A percentile compares a stretch with the other conserved stretches of the same genome.
phyloP scores from a whole-genome alignment of 805 yeast species.

The Brettanomyces sp. region DNA sequence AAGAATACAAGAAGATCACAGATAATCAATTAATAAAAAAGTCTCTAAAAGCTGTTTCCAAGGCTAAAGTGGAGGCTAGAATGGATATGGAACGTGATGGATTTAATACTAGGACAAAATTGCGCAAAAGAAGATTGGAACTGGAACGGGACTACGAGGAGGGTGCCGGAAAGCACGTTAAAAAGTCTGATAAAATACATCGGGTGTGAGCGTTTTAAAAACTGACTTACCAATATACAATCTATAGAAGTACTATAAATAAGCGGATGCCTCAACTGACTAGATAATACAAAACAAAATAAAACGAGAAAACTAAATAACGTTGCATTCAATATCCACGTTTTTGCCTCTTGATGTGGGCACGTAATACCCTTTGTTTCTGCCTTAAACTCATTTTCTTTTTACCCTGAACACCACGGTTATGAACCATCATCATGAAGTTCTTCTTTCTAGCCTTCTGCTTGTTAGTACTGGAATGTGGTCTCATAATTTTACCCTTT shows the following conservation, averaged over 20 bases:
- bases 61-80: slow-evolving; percentile 81
- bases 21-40: slow-evolving; percentile 73
- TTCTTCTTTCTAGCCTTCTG: slow-evolving; percentile 98
- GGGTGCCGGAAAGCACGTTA: not conserved
- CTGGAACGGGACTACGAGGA: slow-evolving; percentile 1
- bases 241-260: not conserved
- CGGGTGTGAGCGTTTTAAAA: too few species aligned
- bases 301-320: not conserved
- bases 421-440: slow-evolving; percentile 97
- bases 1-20: slow-evolving; percentile 55
- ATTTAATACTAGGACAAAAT: slow-evolving; percentile 55
- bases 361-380: slow-evolving; percentile 75
- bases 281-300: not conserved
- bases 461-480: slow-evolving; percentile 86
- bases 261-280: not conserved
- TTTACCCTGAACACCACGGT: slow-evolving; percentile 89
- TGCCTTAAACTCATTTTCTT: slow-evolving; percentile 84
- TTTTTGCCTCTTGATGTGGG: slow-evolving; percentile 86
- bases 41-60: slow-evolving; percentile 59
- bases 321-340: slow-evolving; percentile 25
- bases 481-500: slow-evolving; percentile 67
- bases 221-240: too few species aligned
- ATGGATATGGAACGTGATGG: slow-evolving; percentile 91
- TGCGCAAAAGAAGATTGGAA: slow-evolving; percentile 12
- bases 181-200: not conserved